These are phyloP conservation scores for Peterozyma xylosa DNA, from an alignment of 805 yeast species.

Conservation along the genomic window DNA sequence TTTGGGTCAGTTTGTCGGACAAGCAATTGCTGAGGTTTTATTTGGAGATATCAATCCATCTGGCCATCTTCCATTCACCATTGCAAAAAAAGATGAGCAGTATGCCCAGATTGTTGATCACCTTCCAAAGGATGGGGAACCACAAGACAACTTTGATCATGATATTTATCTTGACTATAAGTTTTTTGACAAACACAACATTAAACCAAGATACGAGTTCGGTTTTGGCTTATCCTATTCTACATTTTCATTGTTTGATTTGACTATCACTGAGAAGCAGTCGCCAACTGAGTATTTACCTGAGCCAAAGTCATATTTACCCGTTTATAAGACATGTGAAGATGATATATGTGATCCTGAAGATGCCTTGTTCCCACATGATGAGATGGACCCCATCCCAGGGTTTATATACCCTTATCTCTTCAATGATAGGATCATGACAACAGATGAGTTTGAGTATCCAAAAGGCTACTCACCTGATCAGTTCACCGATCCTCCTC, in stretches of 20 bases:
- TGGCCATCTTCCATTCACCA: conserved; percentile 34
- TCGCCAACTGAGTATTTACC: conserved; percentile 38
- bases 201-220: conserved; percentile 31
- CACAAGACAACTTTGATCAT: conserved; percentile 30
- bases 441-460: conserved; percentile 30
- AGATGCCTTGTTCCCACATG: conserved; percentile 46
- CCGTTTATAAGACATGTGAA: conserved; percentile 31
- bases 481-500: conserved; percentile 27
- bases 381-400: conserved; percentile 43
- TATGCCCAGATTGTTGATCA: conserved; percentile 12
- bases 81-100: conserved; percentile 40
- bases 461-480: conserved; percentile 30
- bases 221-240: conserved; percentile 39
- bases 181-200: conserved; percentile 29
- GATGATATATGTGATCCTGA: conserved; percentile 47
- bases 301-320: conserved; percentile 36
- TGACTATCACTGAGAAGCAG: conserved; percentile 32
- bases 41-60: conserved; percentile 36
- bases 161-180: conserved; percentile 38
- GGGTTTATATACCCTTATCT: conserved; percentile 52
- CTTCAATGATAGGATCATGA: conserved; percentile 25
- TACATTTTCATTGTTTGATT: conserved; percentile 23
- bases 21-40: conserved; percentile 33
- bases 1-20: conserved; percentile 41
- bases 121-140: conserved; percentile 30